Percentiles rank a stretch among this genome's conserved stretches.
phyloP scores from a whole-genome alignment of 306 rosid species.

The Calophaca sinica region DNA sequence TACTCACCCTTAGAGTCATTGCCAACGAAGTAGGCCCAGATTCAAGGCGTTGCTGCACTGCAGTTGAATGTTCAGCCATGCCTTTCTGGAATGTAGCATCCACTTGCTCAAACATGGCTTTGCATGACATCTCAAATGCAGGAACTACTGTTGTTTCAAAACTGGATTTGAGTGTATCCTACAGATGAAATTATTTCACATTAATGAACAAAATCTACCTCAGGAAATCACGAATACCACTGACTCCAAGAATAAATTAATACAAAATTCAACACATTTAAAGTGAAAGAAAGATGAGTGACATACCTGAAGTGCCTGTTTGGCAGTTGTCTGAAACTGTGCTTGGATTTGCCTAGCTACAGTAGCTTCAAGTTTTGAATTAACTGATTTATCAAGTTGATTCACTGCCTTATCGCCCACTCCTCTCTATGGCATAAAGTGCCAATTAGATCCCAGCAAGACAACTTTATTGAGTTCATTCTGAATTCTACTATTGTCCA shows the following conservation, averaged over 20 bases:
- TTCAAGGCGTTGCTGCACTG: constrained; percentile 84
- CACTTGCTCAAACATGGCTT: constrained; percentile 95
- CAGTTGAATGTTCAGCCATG: constrained; percentile 82
- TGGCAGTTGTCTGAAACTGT: constrained; percentile 96
- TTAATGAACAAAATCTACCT: constrained; percentile 20
- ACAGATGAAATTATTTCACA: constrained; percentile 41
- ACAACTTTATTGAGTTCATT: constrained; percentile 39
- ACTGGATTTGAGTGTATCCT: constrained; percentile 87
- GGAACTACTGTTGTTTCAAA: constrained; percentile 84
- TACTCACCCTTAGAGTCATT: constrained; percentile 76
- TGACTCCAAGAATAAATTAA: constrained; percentile 13
- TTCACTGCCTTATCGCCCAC: constrained; percentile 94
- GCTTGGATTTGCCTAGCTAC: constrained; percentile 98
- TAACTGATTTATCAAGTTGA: constrained; percentile 92
- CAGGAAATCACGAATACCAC: constrained; percentile 26
- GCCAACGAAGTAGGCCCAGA: constrained; percentile 83
- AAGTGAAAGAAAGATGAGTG: constrained; percentile 35
- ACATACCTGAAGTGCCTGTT: constrained; percentile 92
- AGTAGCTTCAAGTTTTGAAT: constrained; percentile 86
- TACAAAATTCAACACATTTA: constrained; percentile 12
- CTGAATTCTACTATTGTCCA: constrained; percentile 19
- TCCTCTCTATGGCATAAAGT: constrained; percentile 77
- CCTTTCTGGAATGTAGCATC: constrained; percentile 96
- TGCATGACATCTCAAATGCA: constrained; percentile 94
- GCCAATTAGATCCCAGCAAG: constrained; percentile 54